Evolutionary conservation across 2,329 filamentous ascomycete species (phyloP), one percentile per base, ranked within the genome.

Genomic region (Rhinocladiella similis): DNA sequence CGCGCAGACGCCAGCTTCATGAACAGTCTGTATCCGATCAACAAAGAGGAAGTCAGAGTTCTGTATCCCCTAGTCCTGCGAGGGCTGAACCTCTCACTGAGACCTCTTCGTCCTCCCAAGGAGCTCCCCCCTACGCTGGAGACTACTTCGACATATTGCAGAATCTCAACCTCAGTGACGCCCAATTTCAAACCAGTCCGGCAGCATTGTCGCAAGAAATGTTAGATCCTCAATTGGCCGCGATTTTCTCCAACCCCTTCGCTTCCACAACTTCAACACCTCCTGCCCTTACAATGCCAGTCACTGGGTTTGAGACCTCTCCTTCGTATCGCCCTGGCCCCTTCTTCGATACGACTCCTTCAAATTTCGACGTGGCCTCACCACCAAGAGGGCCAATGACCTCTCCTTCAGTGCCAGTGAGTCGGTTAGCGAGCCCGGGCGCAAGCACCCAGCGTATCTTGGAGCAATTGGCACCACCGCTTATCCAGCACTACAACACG

Each of bases 401-500:
- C n/a, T 42, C 35, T 19, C 35, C 51, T 22, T 38, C 50, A n/a
- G 41, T 38, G n/a, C 27, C 45, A 19, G 22, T 52, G 16, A 50
- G 45, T 13, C 49, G 50, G 20, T 27, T 49, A 13, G 20, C 49
- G 18, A 60, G 52, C 36, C 49, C 48, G 5, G 50, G 47, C 20
- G 36, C 36, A 13, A 53, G 48, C 35, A 45, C 6, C 22, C 47
- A 56, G 3, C 53, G 46, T 5, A 39, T 50, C 33, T 36, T 63
- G 22, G 55, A 61, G 33, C 45, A 54, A 54, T 64, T 60, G 62
- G 58, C 62, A 25, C 57, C 58, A 12, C 49, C 55, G 9, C 41
- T 64, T 12, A 63, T 64, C 22, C 38, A 41, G 16, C 53, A 63
- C 36, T 62, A 61, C 53, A 59, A 57, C 18, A 57, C 53, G 1